These are phyloP conservation scores for Alternaria ventricosa DNA, from an alignment of 2,329 filamentous ascomycete genomes.

Conservation along the genomic window DNA sequence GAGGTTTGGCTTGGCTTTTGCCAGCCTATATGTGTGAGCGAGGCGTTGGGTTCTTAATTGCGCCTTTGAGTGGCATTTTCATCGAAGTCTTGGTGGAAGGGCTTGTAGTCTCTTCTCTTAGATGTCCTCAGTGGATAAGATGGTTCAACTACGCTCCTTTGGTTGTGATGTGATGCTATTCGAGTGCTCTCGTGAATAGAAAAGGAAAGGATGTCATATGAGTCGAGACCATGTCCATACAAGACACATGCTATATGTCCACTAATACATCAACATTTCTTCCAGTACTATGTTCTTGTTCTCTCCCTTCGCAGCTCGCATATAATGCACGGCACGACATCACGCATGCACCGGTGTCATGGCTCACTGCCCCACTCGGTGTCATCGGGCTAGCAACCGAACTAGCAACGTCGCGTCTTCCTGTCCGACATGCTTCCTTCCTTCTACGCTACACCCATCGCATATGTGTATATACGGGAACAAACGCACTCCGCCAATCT, in stretches of 20 bases:
- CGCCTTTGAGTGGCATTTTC: not conserved
- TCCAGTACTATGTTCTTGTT: not conserved
- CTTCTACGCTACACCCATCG: not conserved
- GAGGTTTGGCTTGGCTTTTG: not conserved
- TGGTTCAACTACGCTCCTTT: not conserved
- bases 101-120: not conserved
- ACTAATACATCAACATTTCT: not conserved
- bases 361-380: not conserved
- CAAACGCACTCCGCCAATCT: fast-evolving
- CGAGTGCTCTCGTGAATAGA: not conserved
- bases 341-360: not conserved
- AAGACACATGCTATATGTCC: not conserved
- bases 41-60: not conserved
- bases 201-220: no score
- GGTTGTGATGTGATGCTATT: not conserved
- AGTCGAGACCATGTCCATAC: not conserved
- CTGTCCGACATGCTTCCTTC: not conserved
- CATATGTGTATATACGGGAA: not conserved
- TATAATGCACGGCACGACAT: not conserved
- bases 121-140: not conserved
- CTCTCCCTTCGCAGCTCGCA: not conserved
- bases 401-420: not conserved
- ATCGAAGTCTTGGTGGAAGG: not conserved
- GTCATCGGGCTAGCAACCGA: not conserved
- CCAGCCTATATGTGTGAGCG: not conserved